Evolutionary conservation across 371 early-diverging fungal genomes (phyloP), one percentile per base, ranked within the genome.

Genomic region (Circinella minor): DNA sequence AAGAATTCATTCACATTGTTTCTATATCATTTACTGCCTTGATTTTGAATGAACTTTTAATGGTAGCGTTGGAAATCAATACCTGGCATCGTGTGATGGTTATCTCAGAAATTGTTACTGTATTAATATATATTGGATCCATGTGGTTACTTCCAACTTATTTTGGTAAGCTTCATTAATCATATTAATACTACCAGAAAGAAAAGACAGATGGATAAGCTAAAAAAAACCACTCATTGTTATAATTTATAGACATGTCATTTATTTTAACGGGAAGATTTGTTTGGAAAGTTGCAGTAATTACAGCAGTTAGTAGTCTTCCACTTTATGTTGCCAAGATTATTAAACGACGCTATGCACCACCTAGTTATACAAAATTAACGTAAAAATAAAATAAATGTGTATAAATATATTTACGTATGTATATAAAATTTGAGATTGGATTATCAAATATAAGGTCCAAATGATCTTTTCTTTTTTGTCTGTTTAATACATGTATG

Each of bases 21-120:
- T 93, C 98, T 4, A 96, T 99, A 54, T 95, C 97, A 6, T 99
- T 99, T 76, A 98, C 98, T 1, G 95, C 97, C 0, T 78, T 99
- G 57, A 93, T 99, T 46, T 89, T 99, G 68, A 99, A 99, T 80
- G 99, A 99, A 81, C 80, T 99, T 54, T 77, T 99, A n/a, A 99
- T 98, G 99, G 98, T 99, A 8, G 95, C 98, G 4, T 76, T 99
- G 49, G 95, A 96, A 75, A 94, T 98, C 54, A 89, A 89, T 65
- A 96, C 94, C 14, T 97, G 97, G 89, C 96, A 97, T 74, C 84
- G 87, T 3, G 80, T 87, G 63, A 98, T 98, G 97, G 78, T 96
- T 36, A 84, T 90, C 60, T 88, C 96, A 1, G 94, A 96, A 77
- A 67, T 98, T 18, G 83, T 87, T 4, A 95, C 97, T 4, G 77